Evolutionary conservation across 495 filamentous ascomycete genomes (phyloP).

Genomic region (Lichenothelia convexa): DNA sequence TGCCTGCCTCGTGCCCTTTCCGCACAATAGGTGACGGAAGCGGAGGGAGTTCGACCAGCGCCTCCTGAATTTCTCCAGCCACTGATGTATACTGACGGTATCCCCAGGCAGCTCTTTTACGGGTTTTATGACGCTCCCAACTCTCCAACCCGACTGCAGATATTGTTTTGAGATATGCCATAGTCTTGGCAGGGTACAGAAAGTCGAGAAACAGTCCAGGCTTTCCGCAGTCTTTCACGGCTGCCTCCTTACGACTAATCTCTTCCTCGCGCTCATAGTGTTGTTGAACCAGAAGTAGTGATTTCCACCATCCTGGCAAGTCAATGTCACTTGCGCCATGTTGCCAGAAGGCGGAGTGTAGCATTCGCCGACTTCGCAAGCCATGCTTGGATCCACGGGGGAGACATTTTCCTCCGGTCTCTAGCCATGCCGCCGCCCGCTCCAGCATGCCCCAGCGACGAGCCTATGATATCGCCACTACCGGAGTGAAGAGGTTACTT

Average conservation of each 20-base stretch:
- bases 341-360: slow-evolving; percentile 50
- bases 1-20: not conserved
- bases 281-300: slow-evolving; percentile 1
- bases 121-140: slow-evolving; percentile 12
- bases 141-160: slow-evolving; percentile 6
- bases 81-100: slow-evolving; percentile 9
- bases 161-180: slow-evolving; percentile 28
- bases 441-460: slow-evolving; percentile 49
- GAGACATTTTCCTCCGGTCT: slow-evolving; percentile 52
- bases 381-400: slow-evolving; percentile 36
- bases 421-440: slow-evolving; percentile 58
- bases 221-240: slow-evolving; percentile 2
- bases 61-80: not conserved
- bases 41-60: not conserved
- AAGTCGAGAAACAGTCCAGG: slow-evolving; percentile 37
- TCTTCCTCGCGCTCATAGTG: too few species aligned
- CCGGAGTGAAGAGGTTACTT: too few species aligned
- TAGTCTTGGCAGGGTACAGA: slow-evolving; percentile 37
- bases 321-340: slow-evolving; percentile 42
- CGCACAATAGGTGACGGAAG: too few species aligned
- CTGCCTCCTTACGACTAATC: too few species aligned
- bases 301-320: slow-evolving; percentile 25
- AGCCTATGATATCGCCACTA: too few species aligned
- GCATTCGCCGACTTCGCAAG: slow-evolving; percentile 36
- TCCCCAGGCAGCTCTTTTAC: slow-evolving; percentile 7